Evolutionary conservation across 768 basidiomycete genomes (phyloP).

Genomic region (Pulveroboletus sp.): DNA sequence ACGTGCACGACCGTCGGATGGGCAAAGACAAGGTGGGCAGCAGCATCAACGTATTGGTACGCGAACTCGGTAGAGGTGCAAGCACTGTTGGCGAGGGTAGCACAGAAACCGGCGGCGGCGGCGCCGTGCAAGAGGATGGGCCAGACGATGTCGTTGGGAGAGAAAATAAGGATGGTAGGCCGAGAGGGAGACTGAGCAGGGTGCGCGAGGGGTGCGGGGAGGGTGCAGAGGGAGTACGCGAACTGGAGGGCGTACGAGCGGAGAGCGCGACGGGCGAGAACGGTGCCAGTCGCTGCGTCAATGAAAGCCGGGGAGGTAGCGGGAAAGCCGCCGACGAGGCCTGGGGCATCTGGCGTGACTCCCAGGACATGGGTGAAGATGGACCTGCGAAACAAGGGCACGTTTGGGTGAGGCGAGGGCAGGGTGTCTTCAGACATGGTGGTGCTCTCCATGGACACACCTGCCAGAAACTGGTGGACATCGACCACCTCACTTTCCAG

Average conservation of each 20-base stretch:
- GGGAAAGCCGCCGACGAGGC: slow-evolving; percentile 40
- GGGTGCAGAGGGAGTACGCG: slow-evolving; percentile 51
- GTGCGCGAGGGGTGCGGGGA: slow-evolving; percentile 42
- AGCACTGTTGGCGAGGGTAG: slow-evolving; percentile 68
- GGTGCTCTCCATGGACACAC: no score
- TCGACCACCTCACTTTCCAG: no score
- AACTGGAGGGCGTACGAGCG: slow-evolving; percentile 51
- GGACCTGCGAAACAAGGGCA: slow-evolving; percentile 23
- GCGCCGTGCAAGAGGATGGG: slow-evolving; percentile 41
- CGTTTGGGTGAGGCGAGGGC: slow-evolving; percentile 17
- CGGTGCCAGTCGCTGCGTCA: slow-evolving; percentile 55
- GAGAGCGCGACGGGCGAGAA: slow-evolving; percentile 52
- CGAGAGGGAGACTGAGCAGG: slow-evolving; percentile 41
- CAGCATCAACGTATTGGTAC: slow-evolving; percentile 66
- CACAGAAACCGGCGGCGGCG: slow-evolving; percentile 62
- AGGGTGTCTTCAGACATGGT: slow-evolving; percentile 19
- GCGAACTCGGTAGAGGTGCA: slow-evolving; percentile 67
- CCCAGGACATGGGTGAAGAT: slow-evolving; percentile 31
- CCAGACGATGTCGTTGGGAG: slow-evolving; percentile 61
- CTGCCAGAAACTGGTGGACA: no score
- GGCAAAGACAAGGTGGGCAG: slow-evolving; percentile 58
- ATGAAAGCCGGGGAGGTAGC: slow-evolving; percentile 52
- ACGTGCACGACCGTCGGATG: slow-evolving; percentile 56
- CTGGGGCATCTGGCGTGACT: slow-evolving; percentile 10
- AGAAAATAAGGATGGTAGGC: slow-evolving; percentile 55